Base-by-base conservation (phyloP, 208 protist genomes). In the Angomonas deanei region DNA sequence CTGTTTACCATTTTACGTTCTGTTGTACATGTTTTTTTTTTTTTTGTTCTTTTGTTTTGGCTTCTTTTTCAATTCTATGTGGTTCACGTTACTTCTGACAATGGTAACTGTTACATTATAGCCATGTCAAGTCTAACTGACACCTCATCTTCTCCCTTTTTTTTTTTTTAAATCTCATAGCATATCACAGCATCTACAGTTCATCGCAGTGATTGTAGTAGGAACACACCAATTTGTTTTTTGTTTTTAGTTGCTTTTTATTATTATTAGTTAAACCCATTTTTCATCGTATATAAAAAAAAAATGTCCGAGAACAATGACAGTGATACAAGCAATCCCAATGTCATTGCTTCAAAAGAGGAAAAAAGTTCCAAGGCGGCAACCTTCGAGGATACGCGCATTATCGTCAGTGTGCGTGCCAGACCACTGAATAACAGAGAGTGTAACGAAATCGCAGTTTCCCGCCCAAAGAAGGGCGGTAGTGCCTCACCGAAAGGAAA, bases 321-420 rank as follows among this genome's bases (percentile, higher is more conserved):
- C 19, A 30, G 15, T 15, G 42, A 49, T 13, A 3, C 4, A 15
- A 49, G 24, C 3, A 49, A 13, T 4, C 33, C 2, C 10, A 24
- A n/a, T 23, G 19, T 11, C 33, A 17, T 61, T n/a, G 19, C 19
- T n/a, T 15, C 21, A 47, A 17, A 54, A 61, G 33, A 64, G 6
- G 38, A 24, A 11, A 26, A 63, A 4, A 52, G 26, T 50, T 23
- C 28, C 52, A 19, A 52, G 13, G 61, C n/a, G n/a, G 36, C 65
- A 0, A 34, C 23, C 21, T 83, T 72, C 53, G 88, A 91, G 62
- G 84, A 91, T 27, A 76, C 76, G 23, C 73, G 74, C 47, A 78
- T 94, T 48, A 92, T 81, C 3, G 88, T 94, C 34, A 84, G 84
- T 64, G 84, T 94, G 13, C 84, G 88, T 10, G 66, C 82, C 23